These are phyloP conservation scores for Trypanosoma grayi DNA, from an alignment of 208 protist species.

Conservation along the genomic window DNA sequence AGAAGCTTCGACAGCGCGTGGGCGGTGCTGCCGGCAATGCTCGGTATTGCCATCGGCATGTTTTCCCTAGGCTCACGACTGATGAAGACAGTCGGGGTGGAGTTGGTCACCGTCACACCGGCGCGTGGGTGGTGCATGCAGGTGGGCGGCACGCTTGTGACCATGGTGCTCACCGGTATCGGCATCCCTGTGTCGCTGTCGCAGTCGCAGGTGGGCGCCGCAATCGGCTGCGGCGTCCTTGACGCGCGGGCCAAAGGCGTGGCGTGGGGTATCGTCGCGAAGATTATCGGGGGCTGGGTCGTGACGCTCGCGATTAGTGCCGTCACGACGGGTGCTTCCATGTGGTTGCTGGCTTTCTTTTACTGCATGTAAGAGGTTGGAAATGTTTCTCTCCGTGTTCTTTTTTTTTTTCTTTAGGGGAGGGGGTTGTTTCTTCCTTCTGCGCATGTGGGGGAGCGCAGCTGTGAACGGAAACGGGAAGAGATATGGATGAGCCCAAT, in stretches of 20 bases:
- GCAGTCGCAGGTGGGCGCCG: slow-evolving; percentile 74
- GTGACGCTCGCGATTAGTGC: slow-evolving; percentile 76
- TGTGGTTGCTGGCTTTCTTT: slow-evolving; percentile 38
- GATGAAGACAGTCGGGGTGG: slow-evolving; percentile 84
- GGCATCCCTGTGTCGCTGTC: slow-evolving; percentile 82
- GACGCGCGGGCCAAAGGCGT: slow-evolving; percentile 60
- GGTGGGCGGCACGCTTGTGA: slow-evolving; percentile 71
- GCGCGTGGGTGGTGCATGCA: slow-evolving; percentile 83
- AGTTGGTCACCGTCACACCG: slow-evolving; percentile 84
- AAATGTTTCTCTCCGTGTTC: too few species aligned
- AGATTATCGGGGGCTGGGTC: slow-evolving; percentile 73
- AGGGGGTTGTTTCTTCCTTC: too few species aligned
- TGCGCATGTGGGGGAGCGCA: too few species aligned
- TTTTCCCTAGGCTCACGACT: slow-evolving; percentile 67
- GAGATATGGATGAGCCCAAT: not conserved
- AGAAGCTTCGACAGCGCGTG: slow-evolving; percentile 48
- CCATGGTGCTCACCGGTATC: slow-evolving; percentile 79
- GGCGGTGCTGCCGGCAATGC: slow-evolving; percentile 75
- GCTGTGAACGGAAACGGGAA: not conserved
- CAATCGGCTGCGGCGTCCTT: slow-evolving; percentile 76
- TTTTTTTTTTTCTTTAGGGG: too few species aligned
- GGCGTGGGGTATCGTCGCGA: slow-evolving; percentile 61
- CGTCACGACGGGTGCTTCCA: slow-evolving; percentile 49
- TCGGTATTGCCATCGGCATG: slow-evolving; percentile 85
- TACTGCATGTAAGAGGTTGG: slow-evolving; percentile 9